Evolutionary conservation across 2,329 filamentous ascomycete genomes (phyloP).

Genomic region (Huntiella abstrusa): DNA sequence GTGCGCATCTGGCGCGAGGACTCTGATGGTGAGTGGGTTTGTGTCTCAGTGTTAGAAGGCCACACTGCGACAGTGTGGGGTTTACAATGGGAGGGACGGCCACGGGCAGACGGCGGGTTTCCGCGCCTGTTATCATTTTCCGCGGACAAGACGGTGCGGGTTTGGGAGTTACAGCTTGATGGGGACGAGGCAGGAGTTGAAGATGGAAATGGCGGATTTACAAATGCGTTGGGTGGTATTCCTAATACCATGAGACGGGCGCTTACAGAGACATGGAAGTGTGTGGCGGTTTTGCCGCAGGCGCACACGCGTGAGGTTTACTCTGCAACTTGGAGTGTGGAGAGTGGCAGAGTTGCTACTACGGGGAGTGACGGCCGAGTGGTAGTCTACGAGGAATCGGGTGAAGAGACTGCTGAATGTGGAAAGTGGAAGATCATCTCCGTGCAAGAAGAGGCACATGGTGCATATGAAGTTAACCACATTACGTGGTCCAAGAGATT

Average conservation of each 20-base stretch:
- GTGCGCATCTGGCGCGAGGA: constrained; percentile 82
- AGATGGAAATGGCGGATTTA: constrained; percentile 22
- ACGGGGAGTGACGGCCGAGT: constrained; percentile 74
- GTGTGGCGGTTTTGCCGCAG: constrained; percentile 55
- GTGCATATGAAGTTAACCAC: constrained; percentile 88
- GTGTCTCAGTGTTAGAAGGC: constrained; percentile 61
- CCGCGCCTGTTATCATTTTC: constrained; percentile 63
- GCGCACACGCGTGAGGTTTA: constrained; percentile 70
- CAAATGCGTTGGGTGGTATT: constrained; percentile 29
- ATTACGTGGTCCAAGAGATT: constrained; percentile 68
- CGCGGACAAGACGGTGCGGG: constrained; percentile 58
- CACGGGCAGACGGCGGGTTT: constrained; percentile 23
- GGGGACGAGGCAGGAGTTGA: constrained; percentile 19
- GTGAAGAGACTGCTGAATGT: neutral
- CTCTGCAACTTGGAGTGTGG: constrained; percentile 63
- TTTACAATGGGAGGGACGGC: constrained; percentile 47
- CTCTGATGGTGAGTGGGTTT: constrained; percentile 76
- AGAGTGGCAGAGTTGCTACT: constrained; percentile 63
- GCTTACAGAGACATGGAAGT: constrained; percentile 66
- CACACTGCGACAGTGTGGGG: constrained; percentile 84
- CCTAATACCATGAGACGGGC: constrained; percentile 77
- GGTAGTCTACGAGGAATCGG: constrained; percentile 56
- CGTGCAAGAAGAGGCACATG: constrained; percentile 57
- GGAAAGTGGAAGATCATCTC: constrained; percentile 52
- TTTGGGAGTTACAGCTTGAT: constrained; percentile 51